Conservation (phyloP, 1,139 yeast species). For the Hansenula sp. region DNA sequence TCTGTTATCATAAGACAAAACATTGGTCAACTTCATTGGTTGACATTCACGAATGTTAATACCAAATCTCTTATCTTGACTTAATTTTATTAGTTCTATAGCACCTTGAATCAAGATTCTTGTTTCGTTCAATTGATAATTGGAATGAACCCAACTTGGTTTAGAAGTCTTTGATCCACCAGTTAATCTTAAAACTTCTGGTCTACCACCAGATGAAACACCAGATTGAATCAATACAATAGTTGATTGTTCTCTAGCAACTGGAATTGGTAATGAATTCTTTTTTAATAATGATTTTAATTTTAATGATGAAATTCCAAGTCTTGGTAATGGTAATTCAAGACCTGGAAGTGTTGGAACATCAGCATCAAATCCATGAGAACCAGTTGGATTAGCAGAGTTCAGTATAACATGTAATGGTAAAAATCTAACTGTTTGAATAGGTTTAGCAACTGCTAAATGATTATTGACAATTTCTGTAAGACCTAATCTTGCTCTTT, state of each 20-base stretch:
- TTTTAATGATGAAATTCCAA: conserved; percentile 63
- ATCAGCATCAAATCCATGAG: conserved; percentile 58
- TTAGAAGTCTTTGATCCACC: conserved; percentile 67
- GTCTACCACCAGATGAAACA: conserved; percentile 36
- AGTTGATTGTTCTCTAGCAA: conserved; percentile 79
- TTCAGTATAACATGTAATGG: conserved; percentile 63
- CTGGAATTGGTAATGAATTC: conserved; percentile 40
- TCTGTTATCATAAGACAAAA: conserved; percentile 13
- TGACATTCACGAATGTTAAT: conserved; percentile 57
- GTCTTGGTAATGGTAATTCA: conserved; percentile 67
- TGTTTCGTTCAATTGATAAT: conserved; percentile 46
- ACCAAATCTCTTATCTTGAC: conserved; percentile 67
- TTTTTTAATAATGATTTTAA: conserved; percentile 60
- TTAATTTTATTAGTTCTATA: conserved; percentile 49
- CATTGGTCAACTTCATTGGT: conserved; percentile 38
- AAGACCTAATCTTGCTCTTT: conserved; percentile 68
- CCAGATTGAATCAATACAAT: conserved; percentile 50
- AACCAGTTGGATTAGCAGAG: conserved; percentile 59
- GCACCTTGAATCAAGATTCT: conserved; percentile 40
- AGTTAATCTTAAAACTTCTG: conserved; percentile 69
- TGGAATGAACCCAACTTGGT: conserved; percentile 87
- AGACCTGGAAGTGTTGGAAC: conserved; percentile 68
- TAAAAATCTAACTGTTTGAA: conserved; percentile 64
- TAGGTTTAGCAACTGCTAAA: conserved; percentile 70
- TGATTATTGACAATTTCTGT: conserved; percentile 79